Evolutionary conservation across 768 basidiomycete species (phyloP), one percentile per base, ranked within the genome.

Genomic region (Mrakia hoshinonis): DNA sequence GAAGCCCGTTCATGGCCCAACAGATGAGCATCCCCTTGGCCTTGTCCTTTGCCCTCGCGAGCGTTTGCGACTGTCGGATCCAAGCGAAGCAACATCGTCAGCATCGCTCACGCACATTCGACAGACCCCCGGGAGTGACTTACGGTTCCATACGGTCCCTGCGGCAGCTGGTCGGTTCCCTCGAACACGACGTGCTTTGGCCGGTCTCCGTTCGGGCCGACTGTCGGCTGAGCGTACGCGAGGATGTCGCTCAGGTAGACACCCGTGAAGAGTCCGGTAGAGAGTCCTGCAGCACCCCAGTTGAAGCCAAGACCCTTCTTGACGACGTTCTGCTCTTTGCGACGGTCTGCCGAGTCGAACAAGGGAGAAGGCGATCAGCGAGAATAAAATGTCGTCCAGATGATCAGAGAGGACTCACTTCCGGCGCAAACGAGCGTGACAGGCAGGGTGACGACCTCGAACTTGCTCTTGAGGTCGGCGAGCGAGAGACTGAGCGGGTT

Each of bases 311-410:
- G 81, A 10, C 82, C 82, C 76, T 87, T 84, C 20, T 80, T 81
- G 39, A 86, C 82, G 58, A 85, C 79, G 74, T 88, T 88, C 76
- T 87, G 87, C 74, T 88, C 86, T 76, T 86, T 87, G 34, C 87
- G 79, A 2, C 87, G 78, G 76, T 87, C 20, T 29, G 38, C 31
- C 6, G 36, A 43, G 18, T 1, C 10, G 60, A 34, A 13, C 15
- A 13, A 61, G 15, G 7, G 15, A 43, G 15, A 43, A 15, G 43
- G 43, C 43, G 4, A 36, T 31, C 13, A 43, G 43, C 43, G 43
- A 43, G 43, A 43, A 6, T 43, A 6, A 43, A 43, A 15, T 43
- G 7, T 10, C n/a, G 4, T 52, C 24, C 61, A 62, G 29, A 51
- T 13, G 24, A 26, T 1, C n/a, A 52, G 46, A 15, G 34, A 43